Conservation (phyloP, 495 filamentous ascomycete genomes). For the Margaritispora aquatica region DNA sequence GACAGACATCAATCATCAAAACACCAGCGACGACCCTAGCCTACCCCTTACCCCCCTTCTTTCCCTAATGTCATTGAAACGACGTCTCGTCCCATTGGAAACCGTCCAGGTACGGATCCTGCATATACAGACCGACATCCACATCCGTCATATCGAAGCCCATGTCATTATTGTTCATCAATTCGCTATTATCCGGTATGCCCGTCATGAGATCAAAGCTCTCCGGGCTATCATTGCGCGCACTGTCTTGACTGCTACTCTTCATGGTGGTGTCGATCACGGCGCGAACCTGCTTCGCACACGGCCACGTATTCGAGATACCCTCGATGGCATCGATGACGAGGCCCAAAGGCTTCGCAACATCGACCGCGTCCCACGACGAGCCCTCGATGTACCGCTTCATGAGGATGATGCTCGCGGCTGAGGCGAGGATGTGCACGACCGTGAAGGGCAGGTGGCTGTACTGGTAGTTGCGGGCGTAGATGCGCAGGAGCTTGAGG, state of each 20-base stretch:
- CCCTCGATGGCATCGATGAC: conserved; percentile 27
- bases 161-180: neutral
- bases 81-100: conserved; percentile 2
- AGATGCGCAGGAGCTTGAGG: conserved; percentile 25
- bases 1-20: too few relatives aligned
- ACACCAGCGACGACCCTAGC: too few relatives aligned
- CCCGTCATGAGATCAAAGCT: conserved; percentile 15
- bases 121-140: conserved; percentile 3
- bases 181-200: neutral
- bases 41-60: too few relatives aligned
- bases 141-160: conserved; percentile 5
- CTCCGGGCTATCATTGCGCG: conserved; percentile 6
- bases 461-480: conserved; percentile 25
- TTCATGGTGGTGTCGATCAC: conserved; percentile 10
- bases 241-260: neutral
- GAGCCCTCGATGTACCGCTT: conserved; percentile 22
- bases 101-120: conserved; percentile 2
- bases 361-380: conserved; percentile 20
- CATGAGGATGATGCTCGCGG: conserved; percentile 28
- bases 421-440: conserved; percentile 28
- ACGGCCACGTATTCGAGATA: conserved; percentile 26
- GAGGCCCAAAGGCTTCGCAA: conserved; percentile 20
- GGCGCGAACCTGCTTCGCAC: conserved; percentile 16
- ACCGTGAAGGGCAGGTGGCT: conserved; percentile 28
- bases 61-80: neutral